Evolutionary conservation across 305 asterid species (phyloP).

Genomic region (Fraxinus baroniana): DNA sequence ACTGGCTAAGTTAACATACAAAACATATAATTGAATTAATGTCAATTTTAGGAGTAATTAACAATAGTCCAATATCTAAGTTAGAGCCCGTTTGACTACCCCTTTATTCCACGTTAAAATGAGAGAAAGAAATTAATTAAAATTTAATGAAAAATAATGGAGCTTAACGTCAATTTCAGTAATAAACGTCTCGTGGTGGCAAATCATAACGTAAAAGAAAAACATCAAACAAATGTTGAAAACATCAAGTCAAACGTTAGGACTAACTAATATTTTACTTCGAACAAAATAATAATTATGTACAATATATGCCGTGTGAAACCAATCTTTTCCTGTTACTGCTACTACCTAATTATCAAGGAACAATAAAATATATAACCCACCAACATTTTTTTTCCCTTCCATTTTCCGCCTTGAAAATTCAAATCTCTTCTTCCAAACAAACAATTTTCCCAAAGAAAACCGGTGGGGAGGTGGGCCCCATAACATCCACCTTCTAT

Average conservation of each 20-base stretch:
- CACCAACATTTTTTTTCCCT: constrained; percentile 12
- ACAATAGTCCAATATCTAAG: constrained; percentile 1
- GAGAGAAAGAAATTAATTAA: too few species aligned
- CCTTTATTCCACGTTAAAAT: too few species aligned
- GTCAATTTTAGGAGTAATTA: background rate
- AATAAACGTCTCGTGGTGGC: background rate
- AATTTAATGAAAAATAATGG: too few species aligned
- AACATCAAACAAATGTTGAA: background rate
- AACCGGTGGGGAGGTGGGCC: constrained; percentile 29
- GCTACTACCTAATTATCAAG: constrained; percentile 23
- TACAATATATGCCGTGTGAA: constrained; percentile 32
- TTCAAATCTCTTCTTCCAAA: constrained; percentile 15
- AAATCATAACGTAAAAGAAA: background rate
- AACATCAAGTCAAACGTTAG: constrained; percentile 12
- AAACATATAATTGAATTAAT: background rate
- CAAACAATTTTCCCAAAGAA: background rate
- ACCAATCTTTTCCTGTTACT: constrained; percentile 24
- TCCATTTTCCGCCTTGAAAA: background rate
- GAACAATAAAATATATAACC: constrained; percentile 6
- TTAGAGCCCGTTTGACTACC: too few species aligned
- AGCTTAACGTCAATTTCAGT: background rate
- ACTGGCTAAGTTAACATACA: background rate
- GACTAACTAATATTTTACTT: background rate
- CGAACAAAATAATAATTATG: constrained; percentile 15
- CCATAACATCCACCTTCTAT: constrained; percentile 36